Conservation (phyloP, 352 stramenopile genomes). For the Phytophthora rubi region DNA sequence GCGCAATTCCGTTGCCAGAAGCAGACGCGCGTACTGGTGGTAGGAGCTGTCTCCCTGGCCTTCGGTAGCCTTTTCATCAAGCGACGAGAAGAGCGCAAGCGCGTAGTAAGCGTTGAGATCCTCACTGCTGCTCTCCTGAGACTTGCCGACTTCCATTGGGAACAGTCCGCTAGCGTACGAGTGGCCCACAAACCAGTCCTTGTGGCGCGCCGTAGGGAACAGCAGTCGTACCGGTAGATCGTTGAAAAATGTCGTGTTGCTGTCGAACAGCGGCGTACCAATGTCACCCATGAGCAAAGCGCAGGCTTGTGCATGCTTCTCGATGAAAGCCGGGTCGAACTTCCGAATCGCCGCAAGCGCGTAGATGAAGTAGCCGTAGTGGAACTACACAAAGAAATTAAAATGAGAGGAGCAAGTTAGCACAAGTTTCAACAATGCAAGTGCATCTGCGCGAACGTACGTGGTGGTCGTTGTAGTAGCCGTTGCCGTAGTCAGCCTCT, state of each 20-base stretch:
- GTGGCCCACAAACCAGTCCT: constrained; percentile 97
- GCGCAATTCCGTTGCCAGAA: constrained; percentile 93
- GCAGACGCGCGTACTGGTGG: constrained; percentile 88
- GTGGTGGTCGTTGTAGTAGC: constrained; percentile 89
- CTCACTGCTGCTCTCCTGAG: constrained; percentile 96
- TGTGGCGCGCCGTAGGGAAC: constrained; percentile 92
- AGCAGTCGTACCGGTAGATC: constrained; percentile 56
- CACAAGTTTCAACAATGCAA: not conserved
- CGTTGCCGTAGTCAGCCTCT: constrained; percentile 87
- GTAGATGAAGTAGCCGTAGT: constrained; percentile 95
- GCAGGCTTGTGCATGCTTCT: constrained; percentile 54
- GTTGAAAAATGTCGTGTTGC: constrained; percentile 56
- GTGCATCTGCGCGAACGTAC: constrained; percentile 31
- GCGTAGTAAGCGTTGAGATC: constrained; percentile 96
- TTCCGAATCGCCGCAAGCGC: constrained; percentile 78
- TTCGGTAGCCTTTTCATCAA: constrained; percentile 50
- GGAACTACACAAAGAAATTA: constrained; percentile 75
- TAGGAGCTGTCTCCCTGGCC: constrained; percentile 47
- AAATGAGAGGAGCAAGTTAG: constrained; percentile 16
- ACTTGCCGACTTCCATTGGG: constrained; percentile 94
- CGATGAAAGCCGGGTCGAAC: constrained; percentile 77
- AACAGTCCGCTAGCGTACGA: constrained; percentile 97
- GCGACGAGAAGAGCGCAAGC: constrained; percentile 86
- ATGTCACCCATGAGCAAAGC: constrained; percentile 77
- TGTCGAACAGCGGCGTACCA: constrained; percentile 55